A percentile compares a stretch with the other conserved stretches of the same genome.
These are phyloP conservation scores for Malassezia japonica DNA, from an alignment of 1,284 basidiomycete species.

Conservation along the genomic window DNA sequence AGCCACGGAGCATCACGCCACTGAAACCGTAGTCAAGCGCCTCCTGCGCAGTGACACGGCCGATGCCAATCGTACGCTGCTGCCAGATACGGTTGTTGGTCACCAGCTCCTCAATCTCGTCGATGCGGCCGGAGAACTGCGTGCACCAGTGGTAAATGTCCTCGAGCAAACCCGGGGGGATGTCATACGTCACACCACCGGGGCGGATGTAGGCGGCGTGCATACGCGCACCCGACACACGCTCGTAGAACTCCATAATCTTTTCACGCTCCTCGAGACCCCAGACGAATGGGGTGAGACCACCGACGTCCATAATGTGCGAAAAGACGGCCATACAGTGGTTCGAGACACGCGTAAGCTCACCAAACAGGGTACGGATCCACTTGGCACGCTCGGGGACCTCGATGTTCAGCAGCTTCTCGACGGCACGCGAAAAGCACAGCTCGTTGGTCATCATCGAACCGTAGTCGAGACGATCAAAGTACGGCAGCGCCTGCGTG, in stretches of 20 bases:
- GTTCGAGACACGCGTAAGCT: conserved; percentile 91
- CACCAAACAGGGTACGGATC: conserved; percentile 94
- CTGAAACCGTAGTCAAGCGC: conserved; percentile 89
- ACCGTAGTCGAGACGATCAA: conserved; percentile 96
- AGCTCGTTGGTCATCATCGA: conserved; percentile 67
- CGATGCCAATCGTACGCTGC: conserved; percentile 80
- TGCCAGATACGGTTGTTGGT: conserved; percentile 99
- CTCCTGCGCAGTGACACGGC: conserved; percentile 80
- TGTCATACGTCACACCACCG: conserved; percentile 93
- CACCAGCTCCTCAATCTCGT: conserved; percentile 96
- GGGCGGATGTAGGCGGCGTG: conserved; percentile 97
- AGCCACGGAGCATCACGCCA: conserved; percentile 92
- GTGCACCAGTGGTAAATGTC: conserved; percentile 98
- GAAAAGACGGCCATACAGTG: conserved; percentile 97
- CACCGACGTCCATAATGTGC: conserved; percentile 68
- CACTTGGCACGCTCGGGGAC: conserved; percentile 98
- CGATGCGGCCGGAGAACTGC: conserved; percentile 78
- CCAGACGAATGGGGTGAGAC: conserved; percentile 96
- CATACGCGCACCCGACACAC: conserved; percentile 91
- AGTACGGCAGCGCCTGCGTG: conserved; percentile 95
- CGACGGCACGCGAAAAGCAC: conserved; percentile 91
- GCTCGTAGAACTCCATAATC: conserved; percentile 99
- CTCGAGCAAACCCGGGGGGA: conserved; percentile 88
- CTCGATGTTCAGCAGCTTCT: conserved; percentile 96
- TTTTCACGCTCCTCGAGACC: conserved; percentile 99